These are phyloP conservation scores for Phoma herbarum DNA, from an alignment of 2,329 filamentous ascomycete species.

Conservation along the genomic window DNA sequence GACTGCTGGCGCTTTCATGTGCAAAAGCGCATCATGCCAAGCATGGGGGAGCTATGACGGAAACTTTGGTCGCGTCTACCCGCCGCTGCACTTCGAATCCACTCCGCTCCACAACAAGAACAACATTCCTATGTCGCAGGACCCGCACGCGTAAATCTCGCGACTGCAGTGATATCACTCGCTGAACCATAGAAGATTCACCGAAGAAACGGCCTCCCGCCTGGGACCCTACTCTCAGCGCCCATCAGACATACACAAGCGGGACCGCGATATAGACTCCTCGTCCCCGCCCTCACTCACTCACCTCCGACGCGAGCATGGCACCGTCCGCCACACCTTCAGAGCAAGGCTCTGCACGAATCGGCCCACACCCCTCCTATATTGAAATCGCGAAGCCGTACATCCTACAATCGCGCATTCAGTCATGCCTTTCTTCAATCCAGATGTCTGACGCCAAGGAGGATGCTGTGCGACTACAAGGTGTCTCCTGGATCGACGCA, in stretches of 20 bases:
- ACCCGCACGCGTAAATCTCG: neutral
- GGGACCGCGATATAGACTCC: constrained; percentile 1
- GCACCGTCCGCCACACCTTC: constrained; percentile 41
- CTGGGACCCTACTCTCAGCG: constrained; percentile 17
- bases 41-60: constrained; percentile 17
- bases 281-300: constrained; percentile 6
- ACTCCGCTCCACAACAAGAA: neutral
- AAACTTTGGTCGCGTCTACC: constrained; percentile 14
- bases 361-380: constrained; percentile 68
- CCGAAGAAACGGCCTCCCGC: constrained; percentile 14
- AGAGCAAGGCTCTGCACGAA: constrained; percentile 35
- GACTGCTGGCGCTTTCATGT: constrained; percentile 13
- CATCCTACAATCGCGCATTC: constrained; percentile 81
- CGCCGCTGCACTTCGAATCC: neutral
- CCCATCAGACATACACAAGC: constrained; percentile 2
- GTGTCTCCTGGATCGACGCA: constrained; percentile 87
- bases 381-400: constrained; percentile 77
- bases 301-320: constrained; percentile 31
- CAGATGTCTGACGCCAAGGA: constrained; percentile 80
- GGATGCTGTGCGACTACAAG: constrained; percentile 81
- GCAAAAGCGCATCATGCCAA: constrained; percentile 17
- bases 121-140: constrained; percentile 4
- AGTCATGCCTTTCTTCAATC: constrained; percentile 73
- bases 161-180: constrained; percentile 2
- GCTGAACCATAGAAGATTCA: constrained; percentile 14